Percentiles rank a stretch among this genome's conserved stretches.
Evolutionary conservation across 2,329 filamentous ascomycete genomes (phyloP).

Genomic region (Drechslera avenae): DNA sequence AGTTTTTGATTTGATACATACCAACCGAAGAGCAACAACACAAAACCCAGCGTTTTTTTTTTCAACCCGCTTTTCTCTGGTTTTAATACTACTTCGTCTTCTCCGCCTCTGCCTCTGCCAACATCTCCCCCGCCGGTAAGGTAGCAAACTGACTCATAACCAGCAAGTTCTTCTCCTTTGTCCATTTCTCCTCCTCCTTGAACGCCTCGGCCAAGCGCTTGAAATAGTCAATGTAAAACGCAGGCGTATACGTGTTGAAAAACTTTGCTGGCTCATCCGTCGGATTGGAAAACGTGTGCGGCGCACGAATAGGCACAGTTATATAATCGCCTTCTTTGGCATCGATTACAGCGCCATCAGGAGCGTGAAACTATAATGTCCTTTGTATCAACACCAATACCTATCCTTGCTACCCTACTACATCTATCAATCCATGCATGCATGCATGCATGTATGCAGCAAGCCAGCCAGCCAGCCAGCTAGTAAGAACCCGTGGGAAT

Average conservation of each 20-base stretch:
- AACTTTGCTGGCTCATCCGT: constrained; percentile 60
- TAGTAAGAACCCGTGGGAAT: too few species aligned
- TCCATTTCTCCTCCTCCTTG: constrained; percentile 53
- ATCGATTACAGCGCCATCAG: constrained; percentile 53
- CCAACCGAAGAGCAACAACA: too few species aligned
- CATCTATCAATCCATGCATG: neutral
- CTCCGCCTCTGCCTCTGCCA: constrained; percentile 34
- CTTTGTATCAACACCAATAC: too few species aligned
- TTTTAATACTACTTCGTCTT: neutral
- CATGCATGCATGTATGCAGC: too few species aligned
- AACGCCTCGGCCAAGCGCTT: constrained; percentile 56
- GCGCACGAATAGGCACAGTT: constrained; percentile 59
- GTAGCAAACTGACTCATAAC: constrained; percentile 60
- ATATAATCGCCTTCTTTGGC: constrained; percentile 60
- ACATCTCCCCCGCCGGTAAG: constrained; percentile 51
- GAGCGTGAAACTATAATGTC: constrained; percentile 53
- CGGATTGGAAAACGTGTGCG: constrained; percentile 63
- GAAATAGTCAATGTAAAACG: constrained; percentile 64
- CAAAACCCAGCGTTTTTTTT: too few species aligned
- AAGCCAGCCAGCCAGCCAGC: neutral
- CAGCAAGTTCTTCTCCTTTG: constrained; percentile 55
- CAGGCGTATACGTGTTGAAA: constrained; percentile 63
- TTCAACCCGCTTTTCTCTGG: too few species aligned
- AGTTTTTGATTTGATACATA: too few species aligned
- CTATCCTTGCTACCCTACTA: neutral